phyloP scores from a whole-genome alignment of 2,329 filamentous ascomycete species.

The Aspergillus spinulosporus region DNA sequence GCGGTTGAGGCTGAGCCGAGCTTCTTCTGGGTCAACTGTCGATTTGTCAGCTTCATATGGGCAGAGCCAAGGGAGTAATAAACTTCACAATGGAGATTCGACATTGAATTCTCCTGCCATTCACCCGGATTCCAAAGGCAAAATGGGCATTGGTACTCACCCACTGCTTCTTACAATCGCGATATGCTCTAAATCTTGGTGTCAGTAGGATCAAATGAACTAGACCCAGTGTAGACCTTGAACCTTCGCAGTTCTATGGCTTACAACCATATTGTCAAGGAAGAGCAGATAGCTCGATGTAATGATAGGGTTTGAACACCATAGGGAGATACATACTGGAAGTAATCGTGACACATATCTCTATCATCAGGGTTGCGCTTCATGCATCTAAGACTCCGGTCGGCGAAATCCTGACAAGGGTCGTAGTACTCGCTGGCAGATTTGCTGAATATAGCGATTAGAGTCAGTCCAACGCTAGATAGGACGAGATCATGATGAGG shows the following conservation, averaged over 20 bases:
- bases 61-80: no score
- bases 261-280: background rate
- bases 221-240: background rate
- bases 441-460: constrained; percentile 60
- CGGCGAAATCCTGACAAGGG: constrained; percentile 89
- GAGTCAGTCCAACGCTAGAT: constrained; percentile 2
- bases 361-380: constrained; percentile 84
- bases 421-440: constrained; percentile 86
- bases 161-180: constrained; percentile 94
- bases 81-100: no score
- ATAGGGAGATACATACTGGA: constrained; percentile 66
- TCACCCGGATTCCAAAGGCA: no score
- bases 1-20: constrained; percentile 11
- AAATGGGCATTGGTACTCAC: constrained; percentile 52
- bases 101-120: no score
- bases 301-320: background rate
- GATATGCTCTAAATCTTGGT: constrained; percentile 69
- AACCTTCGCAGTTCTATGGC: background rate
- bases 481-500: background rate
- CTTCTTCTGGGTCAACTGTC: constrained; percentile 36
- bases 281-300: background rate
- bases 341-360: constrained; percentile 91
- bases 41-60: constrained; percentile 10
- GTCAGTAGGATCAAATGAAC: constrained; percentile 7
- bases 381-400: constrained; percentile 81